Base-by-base conservation (phyloP, 1,139 yeast species). In the Candida freyschussii region DNA sequence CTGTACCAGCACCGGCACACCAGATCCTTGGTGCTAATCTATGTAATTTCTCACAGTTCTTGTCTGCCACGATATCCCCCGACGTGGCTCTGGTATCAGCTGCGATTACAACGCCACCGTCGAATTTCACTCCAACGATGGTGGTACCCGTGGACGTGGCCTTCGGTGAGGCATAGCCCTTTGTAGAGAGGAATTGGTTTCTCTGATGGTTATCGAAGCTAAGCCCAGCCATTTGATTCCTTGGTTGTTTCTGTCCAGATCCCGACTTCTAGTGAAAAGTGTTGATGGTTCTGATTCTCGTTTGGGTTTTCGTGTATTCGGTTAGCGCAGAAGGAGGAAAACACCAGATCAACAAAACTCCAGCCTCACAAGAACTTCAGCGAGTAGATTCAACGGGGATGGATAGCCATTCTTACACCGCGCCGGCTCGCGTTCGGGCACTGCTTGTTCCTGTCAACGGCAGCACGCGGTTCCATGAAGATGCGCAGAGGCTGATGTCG, bases 1-100 rank as follows among this genome's bases (percentile, higher is more conserved):
- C 98, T 13, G 98, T 91, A 59, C 98, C 98, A 4, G 98, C 98
- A 52, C 98, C 98, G 34, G 96, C 96, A 75, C 97, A 91, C 98
- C 98, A 91, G 55, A 91, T 91, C 56, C 73, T 75, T 10, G 98
- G 96, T 3, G 96, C 75, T 50, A 91, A 74, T 52, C 95, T 68
- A 63, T 91, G 98, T 45, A 91, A 69, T 63, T 91, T 91, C 57
- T 89, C 96, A 70, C 97, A 89, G 66, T 91, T 91, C 67, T 91
- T 89, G 64, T 91, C 97, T 12, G 98, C 98, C 21, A 91, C 97
- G 50, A 91, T 87, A 39, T 78, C 80, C 15, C 98, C 98, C 24
- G 93, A 79, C 5, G 98, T 91, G 39, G 98, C 97, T 63, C 98
- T 77, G 17, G 98, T 91, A 67, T 91, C 98, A 13, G 98, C 98